Conservation (phyloP, 2,329 filamentous ascomycete species). For the Chrysoporthe austroafricana region DNA sequence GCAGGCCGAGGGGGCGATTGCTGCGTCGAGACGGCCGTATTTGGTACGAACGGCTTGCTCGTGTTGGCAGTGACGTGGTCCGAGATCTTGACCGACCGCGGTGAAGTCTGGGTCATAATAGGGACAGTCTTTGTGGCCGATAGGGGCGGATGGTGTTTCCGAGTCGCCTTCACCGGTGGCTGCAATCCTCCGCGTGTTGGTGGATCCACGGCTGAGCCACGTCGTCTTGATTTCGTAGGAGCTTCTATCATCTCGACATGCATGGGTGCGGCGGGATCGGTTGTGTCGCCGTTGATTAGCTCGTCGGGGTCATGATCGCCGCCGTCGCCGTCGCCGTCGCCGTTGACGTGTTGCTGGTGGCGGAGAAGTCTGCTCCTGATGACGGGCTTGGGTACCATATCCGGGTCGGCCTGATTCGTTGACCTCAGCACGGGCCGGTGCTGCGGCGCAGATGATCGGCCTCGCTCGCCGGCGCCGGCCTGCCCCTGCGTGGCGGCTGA, state of each 20-base stretch:
- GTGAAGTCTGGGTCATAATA: slow-evolving; percentile 24
- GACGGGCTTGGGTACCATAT: slow-evolving; percentile 18
- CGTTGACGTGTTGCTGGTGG: slow-evolving; percentile 4
- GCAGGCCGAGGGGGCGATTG: slow-evolving; percentile 16
- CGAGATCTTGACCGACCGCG: slow-evolving; percentile 21
- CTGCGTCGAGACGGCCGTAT: slow-evolving; percentile 1
- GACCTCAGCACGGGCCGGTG: slow-evolving; percentile 28
- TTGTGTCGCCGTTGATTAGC: slow-evolving; percentile 8
- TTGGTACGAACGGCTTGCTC: slow-evolving; percentile 24
- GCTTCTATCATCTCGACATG: slow-evolving; percentile 7
- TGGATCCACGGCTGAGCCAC: slow-evolving; percentile 22
- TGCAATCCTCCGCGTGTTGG: neutral
- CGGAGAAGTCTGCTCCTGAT: slow-evolving; percentile 18
- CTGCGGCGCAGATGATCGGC: slow-evolving; percentile 14
- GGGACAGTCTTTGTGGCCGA: slow-evolving; percentile 9
- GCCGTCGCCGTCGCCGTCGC: neutral
- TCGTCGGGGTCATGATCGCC: neutral
- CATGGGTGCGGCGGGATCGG: slow-evolving; percentile 17
- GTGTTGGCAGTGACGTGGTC: slow-evolving; percentile 26
- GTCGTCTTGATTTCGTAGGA: slow-evolving; percentile 13
- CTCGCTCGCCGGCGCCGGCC: slow-evolving; percentile 5
- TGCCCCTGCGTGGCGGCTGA: slow-evolving; percentile 8
- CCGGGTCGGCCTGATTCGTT: slow-evolving; percentile 24
- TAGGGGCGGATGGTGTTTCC: slow-evolving; percentile 11
- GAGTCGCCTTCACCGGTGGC: slow-evolving; percentile 15